A percentile compares a stretch with the other conserved stretches of the same genome.
Conservation (phyloP, 768 basidiomycete species). For the Candolleomyces aberdarensis region DNA sequence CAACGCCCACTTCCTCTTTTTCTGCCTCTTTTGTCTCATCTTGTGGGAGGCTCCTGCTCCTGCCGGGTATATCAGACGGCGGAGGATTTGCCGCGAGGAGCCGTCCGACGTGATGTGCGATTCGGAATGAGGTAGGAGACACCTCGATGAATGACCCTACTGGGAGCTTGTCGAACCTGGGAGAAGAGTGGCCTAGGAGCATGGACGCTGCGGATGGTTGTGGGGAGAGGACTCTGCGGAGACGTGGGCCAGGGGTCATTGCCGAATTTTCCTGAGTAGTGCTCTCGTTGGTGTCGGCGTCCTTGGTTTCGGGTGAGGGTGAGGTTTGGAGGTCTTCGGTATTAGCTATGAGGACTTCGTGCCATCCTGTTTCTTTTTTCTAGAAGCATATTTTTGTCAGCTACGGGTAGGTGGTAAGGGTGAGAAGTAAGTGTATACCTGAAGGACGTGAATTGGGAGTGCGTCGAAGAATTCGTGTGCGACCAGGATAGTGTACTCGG, state of each 20-base stretch:
- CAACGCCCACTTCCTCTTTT: constrained; percentile 15
- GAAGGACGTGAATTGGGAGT: constrained; percentile 84
- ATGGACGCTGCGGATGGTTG: constrained; percentile 46
- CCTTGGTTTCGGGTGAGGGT: constrained; percentile 12
- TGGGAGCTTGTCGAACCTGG: constrained; percentile 66
- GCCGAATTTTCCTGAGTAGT: too few relatives aligned
- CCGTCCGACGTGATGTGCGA: constrained; percentile 65
- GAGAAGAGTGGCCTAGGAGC: constrained; percentile 61
- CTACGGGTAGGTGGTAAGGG: too few relatives aligned
- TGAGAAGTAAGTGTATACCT: constrained; percentile 42
- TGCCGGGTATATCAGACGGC: constrained; percentile 1
- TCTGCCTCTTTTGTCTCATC: too few relatives aligned
- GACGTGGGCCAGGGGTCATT: constrained; percentile 20
- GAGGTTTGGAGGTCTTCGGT: constrained; percentile 17
- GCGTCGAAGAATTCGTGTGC: constrained; percentile 99
- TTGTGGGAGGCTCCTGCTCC: background rate
- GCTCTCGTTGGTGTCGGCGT: constrained; percentile 9
- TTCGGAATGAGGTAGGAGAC: constrained; percentile 64
- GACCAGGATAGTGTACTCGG: constrained; percentile 75
- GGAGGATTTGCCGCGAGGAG: constrained; percentile 37
- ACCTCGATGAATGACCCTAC: constrained; percentile 79
- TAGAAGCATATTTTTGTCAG: constrained; percentile 26
- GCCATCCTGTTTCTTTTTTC: constrained; percentile 81
- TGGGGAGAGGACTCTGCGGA: constrained; percentile 67
- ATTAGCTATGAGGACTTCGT: constrained; percentile 76